Evolutionary conservation across 1,284 basidiomycete genomes (phyloP).

Genomic region (Gymnopus androsaceus): DNA sequence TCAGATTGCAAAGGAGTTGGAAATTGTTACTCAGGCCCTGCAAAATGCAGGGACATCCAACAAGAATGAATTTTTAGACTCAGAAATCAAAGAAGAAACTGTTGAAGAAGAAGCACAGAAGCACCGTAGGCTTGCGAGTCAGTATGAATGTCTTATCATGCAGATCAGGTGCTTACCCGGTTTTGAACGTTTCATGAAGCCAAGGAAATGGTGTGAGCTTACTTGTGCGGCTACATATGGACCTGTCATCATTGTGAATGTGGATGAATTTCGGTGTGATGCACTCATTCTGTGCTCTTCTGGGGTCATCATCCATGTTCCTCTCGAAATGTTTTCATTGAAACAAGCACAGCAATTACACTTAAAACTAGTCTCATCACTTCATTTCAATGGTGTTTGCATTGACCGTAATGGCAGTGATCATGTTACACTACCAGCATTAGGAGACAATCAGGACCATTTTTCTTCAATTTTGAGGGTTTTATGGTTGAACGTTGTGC

Average conservation of each 20-base stretch:
- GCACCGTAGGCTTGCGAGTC: no score
- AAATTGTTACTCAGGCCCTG: not conserved
- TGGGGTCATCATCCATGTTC: no score
- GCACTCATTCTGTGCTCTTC: no score
- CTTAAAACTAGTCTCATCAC: not conserved
- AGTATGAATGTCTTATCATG: slow-evolving; percentile 6
- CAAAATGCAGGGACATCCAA: not conserved
- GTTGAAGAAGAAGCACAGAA: not conserved
- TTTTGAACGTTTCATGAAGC: no score
- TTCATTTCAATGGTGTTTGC: not conserved
- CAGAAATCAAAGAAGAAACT: not conserved
- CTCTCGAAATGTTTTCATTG: no score
- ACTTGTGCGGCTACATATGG: not conserved
- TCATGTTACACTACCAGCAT: no score
- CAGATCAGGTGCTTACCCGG: slow-evolving; percentile 9
- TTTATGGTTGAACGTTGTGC: no score
- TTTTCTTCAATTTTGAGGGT: no score
- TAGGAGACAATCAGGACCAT: no score
- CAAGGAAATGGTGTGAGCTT: not conserved
- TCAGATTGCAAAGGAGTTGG: not conserved
- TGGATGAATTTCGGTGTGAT: no score
- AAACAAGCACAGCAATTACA: no score
- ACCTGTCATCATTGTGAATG: no score
- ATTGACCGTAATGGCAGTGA: not conserved
- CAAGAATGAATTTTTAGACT: not conserved